Evolutionary conservation across 2,329 filamentous ascomycete species (phyloP).

Genomic region (Shiraia sp.): DNA sequence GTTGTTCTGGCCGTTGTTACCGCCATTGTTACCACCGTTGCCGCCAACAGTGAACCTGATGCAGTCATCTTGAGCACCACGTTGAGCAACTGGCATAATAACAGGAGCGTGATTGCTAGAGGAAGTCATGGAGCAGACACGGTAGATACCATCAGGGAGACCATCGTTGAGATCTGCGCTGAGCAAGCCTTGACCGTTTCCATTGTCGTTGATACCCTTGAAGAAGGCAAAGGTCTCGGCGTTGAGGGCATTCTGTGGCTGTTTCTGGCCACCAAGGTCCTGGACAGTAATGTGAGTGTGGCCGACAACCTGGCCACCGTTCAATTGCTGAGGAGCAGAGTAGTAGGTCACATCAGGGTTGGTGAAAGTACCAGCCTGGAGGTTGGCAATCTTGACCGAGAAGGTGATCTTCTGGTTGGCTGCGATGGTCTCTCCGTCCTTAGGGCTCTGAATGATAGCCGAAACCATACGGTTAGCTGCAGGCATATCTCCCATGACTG

Average conservation of each 20-base stretch:
- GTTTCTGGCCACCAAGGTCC: conserved; percentile 46
- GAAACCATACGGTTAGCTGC: conserved; percentile 58
- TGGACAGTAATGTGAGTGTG: conserved; percentile 60
- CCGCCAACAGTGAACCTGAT: conserved; percentile 51
- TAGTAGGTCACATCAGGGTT: conserved; percentile 61
- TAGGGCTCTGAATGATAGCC: conserved; percentile 55
- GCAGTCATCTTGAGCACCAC: conserved; percentile 60
- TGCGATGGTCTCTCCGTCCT: conserved; percentile 46
- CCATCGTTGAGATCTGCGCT: conserved; percentile 51
- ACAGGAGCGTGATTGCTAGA: conserved; percentile 61
- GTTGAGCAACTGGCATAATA: conserved; percentile 60
- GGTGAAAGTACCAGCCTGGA: conserved; percentile 58
- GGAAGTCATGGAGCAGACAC: conserved; percentile 58
- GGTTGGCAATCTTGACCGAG: conserved; percentile 53
- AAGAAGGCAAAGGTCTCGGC: conserved; percentile 58
- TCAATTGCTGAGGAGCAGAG: conserved; percentile 57
- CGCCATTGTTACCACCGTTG: conserved; percentile 8
- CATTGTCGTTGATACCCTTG: conserved; percentile 61
- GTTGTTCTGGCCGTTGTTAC: conserved; percentile 13
- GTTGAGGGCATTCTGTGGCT: conserved; percentile 43
- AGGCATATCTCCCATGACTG: conserved; percentile 62
- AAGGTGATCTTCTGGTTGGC: conserved; percentile 53
- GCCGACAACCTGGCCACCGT: conserved; percentile 49
- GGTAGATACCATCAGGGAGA: conserved; percentile 54
- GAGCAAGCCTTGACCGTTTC: conserved; percentile 53